phyloP scores from a whole-genome alignment of 306 rosid species.

The Gillenia trifoliata region DNA sequence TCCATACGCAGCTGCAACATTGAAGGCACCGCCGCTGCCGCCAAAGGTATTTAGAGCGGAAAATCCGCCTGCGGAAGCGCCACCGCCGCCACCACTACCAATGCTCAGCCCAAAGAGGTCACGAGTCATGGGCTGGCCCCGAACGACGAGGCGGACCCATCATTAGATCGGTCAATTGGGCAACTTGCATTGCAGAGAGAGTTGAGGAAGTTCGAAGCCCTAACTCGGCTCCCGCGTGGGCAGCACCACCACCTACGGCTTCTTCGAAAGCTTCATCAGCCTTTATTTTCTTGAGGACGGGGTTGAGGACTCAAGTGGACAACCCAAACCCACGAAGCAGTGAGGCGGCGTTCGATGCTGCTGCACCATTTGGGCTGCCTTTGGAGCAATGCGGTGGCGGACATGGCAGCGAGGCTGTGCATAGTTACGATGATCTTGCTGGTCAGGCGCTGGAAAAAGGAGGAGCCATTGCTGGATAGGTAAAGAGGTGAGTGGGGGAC shows the following conservation, averaged over 20 bases:
- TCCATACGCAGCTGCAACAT: slow-evolving; percentile 29
- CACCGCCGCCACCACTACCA: slow-evolving; percentile 18
- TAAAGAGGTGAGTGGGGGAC: slow-evolving; percentile 72
- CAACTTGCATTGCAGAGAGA: slow-evolving; percentile 27
- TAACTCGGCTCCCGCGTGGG: slow-evolving; percentile 37
- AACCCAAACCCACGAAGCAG: slow-evolving; percentile 59
- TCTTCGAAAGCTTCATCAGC: slow-evolving; percentile 32
- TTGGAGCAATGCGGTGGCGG: slow-evolving; percentile 90
- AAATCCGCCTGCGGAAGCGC: slow-evolving; percentile 39
- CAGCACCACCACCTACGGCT: background rate
- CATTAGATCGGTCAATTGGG: slow-evolving; percentile 33
- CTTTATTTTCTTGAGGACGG: slow-evolving; percentile 13
- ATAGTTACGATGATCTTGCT: slow-evolving; percentile 33
- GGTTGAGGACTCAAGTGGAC: slow-evolving; percentile 29
- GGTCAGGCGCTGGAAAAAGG: slow-evolving; percentile 39
- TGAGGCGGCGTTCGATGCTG: slow-evolving; percentile 57
- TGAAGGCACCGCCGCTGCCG: slow-evolving; percentile 34
- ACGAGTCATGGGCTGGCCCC: slow-evolving; percentile 73
- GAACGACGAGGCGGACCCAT: slow-evolving; percentile 36
- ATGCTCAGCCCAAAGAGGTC: slow-evolving; percentile 84
- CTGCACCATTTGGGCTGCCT: slow-evolving; percentile 78
- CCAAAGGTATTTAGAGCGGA: slow-evolving; percentile 53
- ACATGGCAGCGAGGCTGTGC: slow-evolving; percentile 56
- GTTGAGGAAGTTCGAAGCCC: slow-evolving; percentile 48
- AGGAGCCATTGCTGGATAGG: slow-evolving; percentile 50